These are phyloP conservation scores for Eucalyptus sp. DNA, from an alignment of 345 rosid genomes.

Conservation along the genomic window DNA sequence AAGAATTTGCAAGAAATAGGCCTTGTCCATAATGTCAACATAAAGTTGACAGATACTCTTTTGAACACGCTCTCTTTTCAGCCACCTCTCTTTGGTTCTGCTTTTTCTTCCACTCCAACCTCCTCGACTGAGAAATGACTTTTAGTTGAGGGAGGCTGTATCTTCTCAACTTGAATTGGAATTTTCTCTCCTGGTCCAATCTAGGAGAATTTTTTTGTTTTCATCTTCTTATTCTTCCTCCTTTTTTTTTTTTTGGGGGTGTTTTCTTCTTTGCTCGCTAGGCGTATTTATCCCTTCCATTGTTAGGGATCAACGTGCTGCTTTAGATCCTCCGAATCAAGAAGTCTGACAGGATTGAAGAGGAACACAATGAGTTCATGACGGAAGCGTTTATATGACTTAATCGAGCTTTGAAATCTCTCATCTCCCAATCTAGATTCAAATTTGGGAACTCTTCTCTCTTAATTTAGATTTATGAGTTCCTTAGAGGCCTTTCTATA, in stretches of 20 bases:
- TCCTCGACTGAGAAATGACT: neutral
- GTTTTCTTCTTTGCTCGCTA: neutral
- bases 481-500: neutral
- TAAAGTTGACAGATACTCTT: neutral
- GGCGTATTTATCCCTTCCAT: neutral
- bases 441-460: neutral
- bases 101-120: neutral
- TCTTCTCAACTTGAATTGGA: neutral
- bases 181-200: neutral
- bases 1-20: neutral
- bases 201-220: neutral
- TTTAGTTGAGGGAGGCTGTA: neutral
- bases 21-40: neutral
- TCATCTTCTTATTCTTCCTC: accelerated
- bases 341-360: neutral
- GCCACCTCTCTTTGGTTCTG: neutral
- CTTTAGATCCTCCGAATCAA: neutral
- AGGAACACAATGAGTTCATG: neutral
- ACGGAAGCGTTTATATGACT: neutral
- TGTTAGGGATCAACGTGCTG: neutral
- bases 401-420: neutral
- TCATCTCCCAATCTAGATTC: neutral
- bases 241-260: too few relatives aligned
- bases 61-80: neutral
- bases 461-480: neutral